Base-by-base conservation (phyloP, 495 filamentous ascomycete genomes). In the Aspergillus ostianus region DNA sequence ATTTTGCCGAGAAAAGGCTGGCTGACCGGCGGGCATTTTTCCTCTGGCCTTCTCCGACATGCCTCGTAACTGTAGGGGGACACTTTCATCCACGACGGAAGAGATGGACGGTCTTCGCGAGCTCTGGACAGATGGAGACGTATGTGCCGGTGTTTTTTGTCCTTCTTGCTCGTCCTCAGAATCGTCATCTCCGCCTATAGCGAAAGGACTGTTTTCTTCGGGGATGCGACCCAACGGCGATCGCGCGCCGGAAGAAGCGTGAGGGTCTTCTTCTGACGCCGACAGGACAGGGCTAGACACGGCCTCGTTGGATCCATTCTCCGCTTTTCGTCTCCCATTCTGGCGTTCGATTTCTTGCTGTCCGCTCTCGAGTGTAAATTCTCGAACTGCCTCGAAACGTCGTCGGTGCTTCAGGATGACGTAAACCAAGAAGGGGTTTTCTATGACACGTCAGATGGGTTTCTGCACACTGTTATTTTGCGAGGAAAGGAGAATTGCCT, bases 21-120 rank as follows among this genome's bases (percentile, higher is more conserved):
- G 81, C 45, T 90, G 82, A 3, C 90, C 89, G 10, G 90, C 92
- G n/a, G 95, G 95, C 85, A 94, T 91, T 71, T 99, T 99, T 8
- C 94, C 94, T 51, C 94, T 80, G 26, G 94, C 95, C 68, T 98
- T 99, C 72, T 99, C 94, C 10, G 93, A 96, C 92, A 98, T 99
- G 51, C 92, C 93, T 51, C 91, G 85, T n/a, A 95, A 69, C 65
- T 97, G 93, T 36, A 87, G 77, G n/a, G 93, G 91, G 12, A 96
- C 84, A 23, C 89, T 87, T 65, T 94, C 91, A 57, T 96, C 94
- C 1, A 84, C 74, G 2, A 83, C 82, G 0, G 85, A 92, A 17
- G 90, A 87, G 17, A 88, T 73, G 0, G 92, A 96, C 6, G 87
- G 85, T 18, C 87, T 82, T 17, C 85, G 82, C 6, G 92, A 94